Base-by-base conservation (phyloP, 2,329 filamentous ascomycete genomes). In the Botrytis squamosa region DNA sequence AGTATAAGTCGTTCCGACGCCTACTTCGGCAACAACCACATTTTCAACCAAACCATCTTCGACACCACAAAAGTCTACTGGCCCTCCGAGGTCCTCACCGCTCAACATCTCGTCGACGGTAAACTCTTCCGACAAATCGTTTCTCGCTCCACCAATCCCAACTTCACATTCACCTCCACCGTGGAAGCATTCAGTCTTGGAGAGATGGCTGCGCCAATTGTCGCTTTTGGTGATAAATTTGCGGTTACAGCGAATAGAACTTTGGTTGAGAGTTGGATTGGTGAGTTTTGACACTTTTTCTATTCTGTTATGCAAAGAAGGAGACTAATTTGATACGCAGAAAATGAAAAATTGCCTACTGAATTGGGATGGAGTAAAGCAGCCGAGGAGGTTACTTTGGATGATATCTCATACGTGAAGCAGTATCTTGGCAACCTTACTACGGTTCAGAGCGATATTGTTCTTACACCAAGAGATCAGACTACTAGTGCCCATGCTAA, bases 31-130 rank as follows among this genome's bases (percentile, higher is more conserved):
- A 85, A 85, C 79, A 85, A 85, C 76, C 83, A 86, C 76, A 73
- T 84, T 72, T 89, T 89, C 82, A 87, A 89, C 79, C 80, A 85
- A 70, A 84, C 82, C 3, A 78, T 88, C 75, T 89, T 65, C 59
- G 40, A 65, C 18, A 55, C 44, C n/a, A 64, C 44, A 9, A 71
- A 71, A 42, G 46, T 12, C 4, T 71, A 55, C 44, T 71, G 42
- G 33, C 44, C 70, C 59, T 25, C 36, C 18, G 33, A 38, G 3
- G 52, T n/a, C 7, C 36, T 71, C 42, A 71, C 70, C 25, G 60
- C 10, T 10, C 25, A 46, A 22, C 60, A 65, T 18, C n/a, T 71
- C 3, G 22, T 63, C 22, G 36, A 71, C 36, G n/a, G 25, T 8
- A 71, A 71, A 38, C 14, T 71, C 8, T 55, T 40, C 60, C 70